Evolutionary conservation across 768 basidiomycete genomes (phyloP).

Genomic region (Mycena sanguinolenta): DNA sequence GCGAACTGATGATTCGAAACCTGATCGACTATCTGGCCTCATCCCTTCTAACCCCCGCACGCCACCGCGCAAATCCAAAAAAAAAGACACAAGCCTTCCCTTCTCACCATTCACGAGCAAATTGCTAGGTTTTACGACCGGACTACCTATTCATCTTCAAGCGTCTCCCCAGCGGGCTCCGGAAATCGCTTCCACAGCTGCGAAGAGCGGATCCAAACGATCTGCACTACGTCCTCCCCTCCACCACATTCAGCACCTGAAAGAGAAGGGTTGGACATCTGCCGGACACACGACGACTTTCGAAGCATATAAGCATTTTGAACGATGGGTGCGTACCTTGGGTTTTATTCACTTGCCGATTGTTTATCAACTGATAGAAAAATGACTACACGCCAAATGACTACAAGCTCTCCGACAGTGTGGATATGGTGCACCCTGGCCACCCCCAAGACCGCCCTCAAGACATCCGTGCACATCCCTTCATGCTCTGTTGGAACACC

Average conservation of each 20-base stretch:
- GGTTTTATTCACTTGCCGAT: neutral
- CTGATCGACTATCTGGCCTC: too few species aligned
- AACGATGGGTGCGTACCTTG: conserved; percentile 1
- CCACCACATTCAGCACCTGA: neutral
- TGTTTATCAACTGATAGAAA: neutral
- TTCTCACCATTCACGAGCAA: too few species aligned
- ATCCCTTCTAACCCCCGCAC: too few species aligned
- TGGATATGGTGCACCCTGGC: neutral
- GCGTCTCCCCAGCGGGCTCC: too few species aligned
- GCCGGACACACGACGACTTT: neutral
- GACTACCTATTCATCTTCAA: too few species aligned
- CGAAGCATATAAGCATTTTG: conserved; percentile 1
- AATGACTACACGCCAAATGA: neutral
- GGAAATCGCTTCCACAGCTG: too few species aligned
- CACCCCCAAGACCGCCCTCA: neutral
- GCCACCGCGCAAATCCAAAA: too few species aligned
- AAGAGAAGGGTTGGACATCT: neutral
- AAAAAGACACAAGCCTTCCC: too few species aligned
- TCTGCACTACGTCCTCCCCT: too few species aligned
- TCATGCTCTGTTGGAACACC: conserved; percentile 1
- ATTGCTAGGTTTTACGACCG: too few species aligned
- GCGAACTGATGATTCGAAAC: too few species aligned
- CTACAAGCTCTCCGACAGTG: neutral
- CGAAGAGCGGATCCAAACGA: too few species aligned
- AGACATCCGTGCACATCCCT: conserved; percentile 7